A percentile compares a stretch with the other conserved stretches of the same genome.
Evolutionary conservation across 352 stramenopile species (phyloP).

Genomic region (Phytopythium delawarense): DNA sequence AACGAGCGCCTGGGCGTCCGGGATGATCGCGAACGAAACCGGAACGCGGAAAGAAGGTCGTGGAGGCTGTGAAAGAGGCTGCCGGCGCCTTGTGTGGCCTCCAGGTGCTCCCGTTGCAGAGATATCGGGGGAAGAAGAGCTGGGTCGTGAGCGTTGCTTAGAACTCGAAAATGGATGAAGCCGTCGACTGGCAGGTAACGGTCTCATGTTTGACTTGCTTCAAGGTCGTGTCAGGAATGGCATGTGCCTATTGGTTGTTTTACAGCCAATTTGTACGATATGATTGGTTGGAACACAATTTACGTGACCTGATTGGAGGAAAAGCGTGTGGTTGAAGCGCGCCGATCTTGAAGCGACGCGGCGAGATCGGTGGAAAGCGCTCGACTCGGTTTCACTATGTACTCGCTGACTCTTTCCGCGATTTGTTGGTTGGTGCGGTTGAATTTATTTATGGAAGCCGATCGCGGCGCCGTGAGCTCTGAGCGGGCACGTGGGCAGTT

Average conservation of each 20-base stretch:
- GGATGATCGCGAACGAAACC: neutral
- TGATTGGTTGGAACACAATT: neutral
- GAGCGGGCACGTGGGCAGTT: no score
- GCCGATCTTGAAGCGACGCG: constrained; percentile 1
- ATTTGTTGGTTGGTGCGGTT: neutral
- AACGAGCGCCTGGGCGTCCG: neutral
- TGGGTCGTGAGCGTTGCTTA: neutral
- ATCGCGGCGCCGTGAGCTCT: no score
- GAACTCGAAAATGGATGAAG: constrained; percentile 1
- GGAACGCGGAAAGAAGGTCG: neutral
- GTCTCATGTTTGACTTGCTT: neutral
- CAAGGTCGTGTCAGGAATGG: neutral
- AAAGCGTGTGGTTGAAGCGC: neutral
- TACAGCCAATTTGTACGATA: neutral
- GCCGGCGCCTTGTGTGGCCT: neutral
- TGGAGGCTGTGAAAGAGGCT: neutral
- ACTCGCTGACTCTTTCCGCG: neutral
- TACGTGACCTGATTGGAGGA: neutral
- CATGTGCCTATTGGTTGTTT: neutral
- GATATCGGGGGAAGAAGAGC: neutral
- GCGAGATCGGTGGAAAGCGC: neutral
- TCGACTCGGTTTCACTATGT: neutral
- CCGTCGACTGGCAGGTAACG: neutral
- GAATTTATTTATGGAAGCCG: neutral
- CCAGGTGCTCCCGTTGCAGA: neutral